Conservation (phyloP, 2,329 filamentous ascomycete genomes). For the Meredithiella fracta region DNA sequence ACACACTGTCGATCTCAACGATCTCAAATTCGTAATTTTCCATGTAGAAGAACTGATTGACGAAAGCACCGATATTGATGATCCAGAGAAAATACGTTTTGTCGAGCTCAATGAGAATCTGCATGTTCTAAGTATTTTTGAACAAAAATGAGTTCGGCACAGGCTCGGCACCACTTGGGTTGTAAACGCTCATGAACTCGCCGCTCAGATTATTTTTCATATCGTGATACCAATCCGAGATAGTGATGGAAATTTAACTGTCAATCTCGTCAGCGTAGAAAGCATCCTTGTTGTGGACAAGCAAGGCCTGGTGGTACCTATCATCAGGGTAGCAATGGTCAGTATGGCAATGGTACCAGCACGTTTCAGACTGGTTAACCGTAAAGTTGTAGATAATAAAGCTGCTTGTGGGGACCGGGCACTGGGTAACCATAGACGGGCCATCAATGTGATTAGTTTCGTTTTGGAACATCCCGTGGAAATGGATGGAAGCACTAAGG, state of each 20-base stretch:
- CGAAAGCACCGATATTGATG: slow-evolving; percentile 36
- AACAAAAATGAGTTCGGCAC: slow-evolving; percentile 36
- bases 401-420: slow-evolving; percentile 34
- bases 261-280: slow-evolving; percentile 33
- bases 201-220: slow-evolving; percentile 33
- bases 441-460: slow-evolving; percentile 45
- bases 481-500: slow-evolving; percentile 38
- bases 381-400: slow-evolving; percentile 42
- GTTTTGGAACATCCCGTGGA: slow-evolving; percentile 46
- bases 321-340: slow-evolving; percentile 39
- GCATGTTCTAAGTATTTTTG: slow-evolving; percentile 31
- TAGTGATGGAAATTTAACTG: slow-evolving; percentile 37
- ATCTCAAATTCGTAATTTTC: slow-evolving; percentile 24
- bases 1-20: slow-evolving; percentile 34
- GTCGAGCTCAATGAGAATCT: slow-evolving; percentile 28
- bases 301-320: slow-evolving; percentile 37
- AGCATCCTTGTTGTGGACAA: slow-evolving; percentile 35
- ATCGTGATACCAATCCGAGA: slow-evolving; percentile 46
- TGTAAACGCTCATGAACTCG: slow-evolving; percentile 30
- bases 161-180: slow-evolving; percentile 37
- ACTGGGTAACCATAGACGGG: slow-evolving; percentile 38
- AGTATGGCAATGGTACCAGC: slow-evolving; percentile 46
- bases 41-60: slow-evolving; percentile 31
- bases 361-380: slow-evolving; percentile 40
- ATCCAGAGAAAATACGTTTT: slow-evolving; percentile 39